Conservation (phyloP, 257 asterid species). For the Cinchona pubescens region DNA sequence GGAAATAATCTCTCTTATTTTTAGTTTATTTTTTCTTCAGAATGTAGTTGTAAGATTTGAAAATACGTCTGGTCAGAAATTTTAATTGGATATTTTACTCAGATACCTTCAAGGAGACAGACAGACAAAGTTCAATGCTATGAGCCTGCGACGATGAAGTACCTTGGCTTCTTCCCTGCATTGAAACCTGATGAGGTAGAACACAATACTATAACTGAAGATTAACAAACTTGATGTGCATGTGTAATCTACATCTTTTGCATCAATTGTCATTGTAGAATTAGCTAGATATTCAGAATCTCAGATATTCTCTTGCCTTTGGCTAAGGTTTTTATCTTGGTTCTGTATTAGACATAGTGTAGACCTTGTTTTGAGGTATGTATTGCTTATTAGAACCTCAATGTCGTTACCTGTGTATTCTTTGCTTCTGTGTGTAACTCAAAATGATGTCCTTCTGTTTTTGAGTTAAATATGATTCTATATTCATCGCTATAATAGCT, state of each 20-base stretch:
- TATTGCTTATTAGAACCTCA: background rate
- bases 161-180: slow-evolving; percentile 83
- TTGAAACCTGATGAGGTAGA: slow-evolving; percentile 81
- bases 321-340: background rate
- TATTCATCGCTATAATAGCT: background rate
- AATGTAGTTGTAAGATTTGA: background rate
- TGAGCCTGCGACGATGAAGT: slow-evolving; percentile 99
- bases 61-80: background rate
- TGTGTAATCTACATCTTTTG: background rate
- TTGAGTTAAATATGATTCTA: background rate
- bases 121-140: slow-evolving; percentile 95
- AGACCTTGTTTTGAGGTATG: background rate
- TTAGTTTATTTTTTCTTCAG: background rate
- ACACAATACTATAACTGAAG: slow-evolving; percentile 10
- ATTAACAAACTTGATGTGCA: background rate
- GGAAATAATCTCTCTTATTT: background rate
- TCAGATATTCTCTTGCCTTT: background rate
- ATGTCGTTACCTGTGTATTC: background rate
- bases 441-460: too few relatives aligned
- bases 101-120: slow-evolving; percentile 96
- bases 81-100: slow-evolving; percentile 19
- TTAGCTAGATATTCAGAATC: background rate
- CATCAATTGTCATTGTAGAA: background rate
- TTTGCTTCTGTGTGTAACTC: background rate
- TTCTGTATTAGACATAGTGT: background rate